Base-by-base conservation (phyloP, 2,329 filamentous ascomycete species). In the Clarireedia monteithiana region DNA sequence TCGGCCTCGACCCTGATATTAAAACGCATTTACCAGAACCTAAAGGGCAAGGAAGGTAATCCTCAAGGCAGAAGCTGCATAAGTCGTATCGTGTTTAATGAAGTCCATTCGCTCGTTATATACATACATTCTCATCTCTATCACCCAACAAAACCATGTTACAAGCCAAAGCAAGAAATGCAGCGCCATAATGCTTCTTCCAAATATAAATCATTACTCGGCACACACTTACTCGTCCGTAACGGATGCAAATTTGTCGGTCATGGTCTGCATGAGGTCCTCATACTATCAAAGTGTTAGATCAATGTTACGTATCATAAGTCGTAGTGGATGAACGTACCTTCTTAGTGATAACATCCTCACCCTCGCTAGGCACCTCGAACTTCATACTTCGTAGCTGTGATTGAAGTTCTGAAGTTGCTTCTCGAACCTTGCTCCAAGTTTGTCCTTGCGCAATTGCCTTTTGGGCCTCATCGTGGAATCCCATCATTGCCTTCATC, bases 401-500 rank as follows among this genome's bases (percentile, higher is more conserved):
- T 59, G 77, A 81, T 77, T 96, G 91, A 64, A 97, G 84, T 24
- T 96, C 92, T 56, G 81, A 77, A 12, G 94, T 99, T 36, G 88
- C 84, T 67, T 99, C 94, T 64, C 92, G 85, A 55, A 99, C 87
- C 82, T 95, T 96, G 70, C 79, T 77, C 94, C 94, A 99, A 74
- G 77, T 86, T 74, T 92, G 88, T 59, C 94, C 94, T 73, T 96
- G 90, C 5, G 88, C 81, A 69, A 99, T 82, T 6, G 90, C 91
- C 82, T 96, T 97, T 73, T 97, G 92, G 24, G 90, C 86, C 78
- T 99, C 94, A 68, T 99, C 95, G 71, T 96, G 90, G 82, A 92
- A 99, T 57, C 86, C 89, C 79, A 99, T 89, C 85, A 99, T 97
- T 62, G 90, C 87, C 82, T 95, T 96, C 94, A 99, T 99, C 94